Conservation (phyloP, 2,329 filamentous ascomycete species). For the Penicillium psychrosexuale region DNA sequence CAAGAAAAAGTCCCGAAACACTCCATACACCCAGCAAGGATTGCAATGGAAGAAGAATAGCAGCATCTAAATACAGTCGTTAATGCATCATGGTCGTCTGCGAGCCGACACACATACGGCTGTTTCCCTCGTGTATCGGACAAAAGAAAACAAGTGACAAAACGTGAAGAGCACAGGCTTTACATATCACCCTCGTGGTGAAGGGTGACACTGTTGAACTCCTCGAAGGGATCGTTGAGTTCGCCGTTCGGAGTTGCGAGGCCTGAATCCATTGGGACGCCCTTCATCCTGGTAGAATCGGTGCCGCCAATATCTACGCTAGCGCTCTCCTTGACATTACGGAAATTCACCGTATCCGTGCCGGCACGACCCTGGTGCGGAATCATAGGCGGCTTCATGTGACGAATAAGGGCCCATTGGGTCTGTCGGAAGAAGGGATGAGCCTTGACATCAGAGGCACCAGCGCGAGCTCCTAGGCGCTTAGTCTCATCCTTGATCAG, state of each 20-base stretch:
- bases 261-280: conserved; percentile 81
- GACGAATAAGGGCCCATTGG: conserved; percentile 93
- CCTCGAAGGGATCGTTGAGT: conserved; percentile 85
- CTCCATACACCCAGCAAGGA: conserved; percentile 26
- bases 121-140: conserved; percentile 13
- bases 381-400: conserved; percentile 97
- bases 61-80: conserved; percentile 30
- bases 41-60: conserved; percentile 20
- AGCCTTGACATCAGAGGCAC: conserved; percentile 92
- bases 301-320: conserved; percentile 68
- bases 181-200: conserved; percentile 81
- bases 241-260: conserved; percentile 82
- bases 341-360: conserved; percentile 93
- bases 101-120: conserved; percentile 25
- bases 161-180: conserved; percentile 10
- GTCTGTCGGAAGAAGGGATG: conserved; percentile 96
- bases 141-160: conserved; percentile 12
- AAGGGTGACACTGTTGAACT: conserved; percentile 97
- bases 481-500: conserved; percentile 97
- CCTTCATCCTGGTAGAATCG: conserved; percentile 55
- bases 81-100: conserved; percentile 37
- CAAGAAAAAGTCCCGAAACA: conserved; percentile 22
- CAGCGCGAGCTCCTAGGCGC: conserved; percentile 86
- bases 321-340: conserved; percentile 95
- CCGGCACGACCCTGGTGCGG: conserved; percentile 78